These are phyloP conservation scores for Backusella mclennaniae DNA, from an alignment of 192 early-diverging fungal species.

Conservation along the genomic window DNA sequence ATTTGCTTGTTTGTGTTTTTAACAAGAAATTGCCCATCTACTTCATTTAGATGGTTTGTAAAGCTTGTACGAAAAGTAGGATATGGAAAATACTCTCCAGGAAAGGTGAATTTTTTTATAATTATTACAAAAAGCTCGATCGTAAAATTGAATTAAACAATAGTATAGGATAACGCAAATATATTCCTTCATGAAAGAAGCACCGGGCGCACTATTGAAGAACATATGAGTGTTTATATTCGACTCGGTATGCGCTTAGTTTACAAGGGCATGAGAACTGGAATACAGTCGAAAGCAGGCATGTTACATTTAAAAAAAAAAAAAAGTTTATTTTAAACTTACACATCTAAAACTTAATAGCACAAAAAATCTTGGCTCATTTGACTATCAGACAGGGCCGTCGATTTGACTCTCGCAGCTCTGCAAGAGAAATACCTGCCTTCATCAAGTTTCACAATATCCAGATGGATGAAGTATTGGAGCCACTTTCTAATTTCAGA, in stretches of 20 bases:
- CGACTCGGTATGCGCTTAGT: constrained; percentile 76
- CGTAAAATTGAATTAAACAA: constrained; percentile 4
- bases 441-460: constrained; percentile 76
- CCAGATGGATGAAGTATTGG: constrained; percentile 63
- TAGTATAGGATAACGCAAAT: constrained; percentile 57
- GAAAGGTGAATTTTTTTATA: constrained; percentile 10
- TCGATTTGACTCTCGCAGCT: constrained; percentile 65
- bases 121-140: background rate
- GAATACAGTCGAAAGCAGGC: constrained; percentile 41
- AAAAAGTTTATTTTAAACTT: background rate
- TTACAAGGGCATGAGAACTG: constrained; percentile 60
- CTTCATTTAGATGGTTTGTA: constrained; percentile 31
- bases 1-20: too few relatives aligned
- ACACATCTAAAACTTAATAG: constrained; percentile 14
- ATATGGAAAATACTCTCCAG: constrained; percentile 45
- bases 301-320: background rate
- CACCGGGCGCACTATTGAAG: constrained; percentile 68
- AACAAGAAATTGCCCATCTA: background rate
- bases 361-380: constrained; percentile 42
- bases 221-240: constrained; percentile 76
- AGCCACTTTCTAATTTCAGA: constrained; percentile 64
- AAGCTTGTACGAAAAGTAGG: constrained; percentile 39
- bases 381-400: constrained; percentile 65
- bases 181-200: constrained; percentile 73
- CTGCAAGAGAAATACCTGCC: constrained; percentile 59